Conservation (phyloP, 2,329 filamentous ascomycete species). For the Chrysosporium queenslandicum region DNA sequence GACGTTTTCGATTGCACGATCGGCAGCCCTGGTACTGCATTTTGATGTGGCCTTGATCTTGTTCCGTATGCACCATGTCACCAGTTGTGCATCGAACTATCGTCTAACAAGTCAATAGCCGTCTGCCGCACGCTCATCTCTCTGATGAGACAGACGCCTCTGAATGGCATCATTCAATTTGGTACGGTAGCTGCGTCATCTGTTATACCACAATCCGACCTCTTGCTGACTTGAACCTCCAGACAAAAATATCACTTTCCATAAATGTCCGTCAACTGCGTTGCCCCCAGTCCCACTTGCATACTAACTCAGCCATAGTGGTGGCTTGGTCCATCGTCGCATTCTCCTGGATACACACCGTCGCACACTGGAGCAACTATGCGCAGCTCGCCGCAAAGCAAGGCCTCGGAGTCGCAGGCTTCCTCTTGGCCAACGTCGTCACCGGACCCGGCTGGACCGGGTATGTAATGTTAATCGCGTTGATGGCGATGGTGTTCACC, state of each 20-base stretch:
- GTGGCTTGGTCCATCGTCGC: constrained; percentile 83
- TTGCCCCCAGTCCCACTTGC: not conserved
- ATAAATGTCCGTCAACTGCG: constrained; percentile 46
- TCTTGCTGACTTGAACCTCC: constrained; percentile 2
- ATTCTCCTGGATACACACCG: constrained; percentile 76
- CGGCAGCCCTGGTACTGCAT: constrained; percentile 67
- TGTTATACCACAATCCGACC: not conserved
- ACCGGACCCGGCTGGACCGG: constrained; percentile 78
- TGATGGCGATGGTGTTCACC: constrained; percentile 70
- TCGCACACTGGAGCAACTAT: constrained; percentile 82
- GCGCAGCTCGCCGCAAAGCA: constrained; percentile 65
- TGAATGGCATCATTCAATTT: constrained; percentile 80
- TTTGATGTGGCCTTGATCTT: constrained; percentile 71
- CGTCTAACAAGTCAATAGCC: constrained; percentile 29
- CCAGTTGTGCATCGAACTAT: not conserved
- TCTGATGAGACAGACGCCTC: constrained; percentile 64
- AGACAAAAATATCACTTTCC: constrained; percentile 82
- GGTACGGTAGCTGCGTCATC: constrained; percentile 14
- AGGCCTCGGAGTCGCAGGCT: constrained; percentile 67
- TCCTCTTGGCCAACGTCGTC: constrained; percentile 63
- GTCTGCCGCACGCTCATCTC: constrained; percentile 80
- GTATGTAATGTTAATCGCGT: constrained; percentile 68
- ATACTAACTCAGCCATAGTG: constrained; percentile 25
- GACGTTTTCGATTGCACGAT: constrained; percentile 65
- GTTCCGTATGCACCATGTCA: constrained; percentile 40